phyloP scores from a whole-genome alignment of 2,329 filamentous ascomycete species.

The Pseudocercospora ulei region DNA sequence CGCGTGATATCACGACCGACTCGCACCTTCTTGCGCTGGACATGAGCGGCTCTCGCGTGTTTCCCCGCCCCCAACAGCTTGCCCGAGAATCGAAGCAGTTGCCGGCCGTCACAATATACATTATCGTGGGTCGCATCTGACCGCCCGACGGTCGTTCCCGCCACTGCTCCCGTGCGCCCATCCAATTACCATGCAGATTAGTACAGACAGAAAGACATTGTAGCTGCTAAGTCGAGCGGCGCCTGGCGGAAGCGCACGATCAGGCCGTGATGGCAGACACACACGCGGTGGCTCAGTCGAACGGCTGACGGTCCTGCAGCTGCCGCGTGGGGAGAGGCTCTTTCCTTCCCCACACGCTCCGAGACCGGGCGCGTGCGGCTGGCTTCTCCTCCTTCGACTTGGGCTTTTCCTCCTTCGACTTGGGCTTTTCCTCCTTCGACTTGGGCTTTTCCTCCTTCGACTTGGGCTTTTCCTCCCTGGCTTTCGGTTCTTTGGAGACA shows the following conservation, averaged over 20 bases:
- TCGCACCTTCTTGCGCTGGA: too few relatives aligned
- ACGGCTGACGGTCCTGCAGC: constrained; percentile 4
- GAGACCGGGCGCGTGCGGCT: constrained; percentile 17
- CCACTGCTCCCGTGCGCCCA: constrained; percentile 4
- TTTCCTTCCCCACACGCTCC: constrained; percentile 17
- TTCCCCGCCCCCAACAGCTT: background rate
- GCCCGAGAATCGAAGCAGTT: background rate
- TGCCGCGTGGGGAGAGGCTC: constrained; percentile 8
- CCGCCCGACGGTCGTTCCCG: background rate
- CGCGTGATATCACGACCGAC: constrained; percentile 9
- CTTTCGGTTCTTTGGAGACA: background rate
- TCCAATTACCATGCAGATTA: constrained; percentile 5
- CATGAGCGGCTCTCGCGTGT: too few relatives aligned
- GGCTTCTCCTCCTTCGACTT: background rate
- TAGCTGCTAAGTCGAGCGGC: constrained; percentile 2
- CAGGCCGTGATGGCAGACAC: too few relatives aligned
- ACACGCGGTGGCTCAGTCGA: too few relatives aligned
- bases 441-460: background rate
- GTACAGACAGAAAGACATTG: constrained; percentile 1
- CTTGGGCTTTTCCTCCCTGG: constrained; percentile 1
- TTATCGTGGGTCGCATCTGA: constrained; percentile 12
- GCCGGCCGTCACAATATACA: constrained; percentile 12
- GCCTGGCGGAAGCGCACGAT: too few relatives aligned
- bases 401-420: constrained; percentile 4
- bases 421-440: constrained; percentile 3